phyloP scores from a whole-genome alignment of 2,329 filamentous ascomycete genomes.

The Alternaria sp. region DNA sequence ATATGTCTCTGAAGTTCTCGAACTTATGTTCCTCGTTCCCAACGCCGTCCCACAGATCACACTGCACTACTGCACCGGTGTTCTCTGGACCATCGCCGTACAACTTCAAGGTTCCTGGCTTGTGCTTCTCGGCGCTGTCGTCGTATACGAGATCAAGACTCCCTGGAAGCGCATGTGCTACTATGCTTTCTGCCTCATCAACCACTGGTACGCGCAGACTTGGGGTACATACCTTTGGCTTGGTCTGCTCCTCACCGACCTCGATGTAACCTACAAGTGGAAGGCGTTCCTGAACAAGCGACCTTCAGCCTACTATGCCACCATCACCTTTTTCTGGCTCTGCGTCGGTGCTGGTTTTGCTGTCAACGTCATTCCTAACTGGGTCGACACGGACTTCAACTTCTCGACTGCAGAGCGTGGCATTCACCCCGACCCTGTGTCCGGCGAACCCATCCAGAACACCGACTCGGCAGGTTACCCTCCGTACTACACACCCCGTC shows the following conservation, averaged over 20 bases:
- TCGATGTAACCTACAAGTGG: constrained; percentile 59
- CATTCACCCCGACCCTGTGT: constrained; percentile 54
- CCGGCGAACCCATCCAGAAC: constrained; percentile 50
- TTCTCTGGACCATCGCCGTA: constrained; percentile 61
- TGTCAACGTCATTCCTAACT: constrained; percentile 51
- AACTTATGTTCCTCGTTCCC: constrained; percentile 58
- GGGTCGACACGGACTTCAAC: constrained; percentile 44
- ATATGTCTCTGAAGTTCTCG: constrained; percentile 57
- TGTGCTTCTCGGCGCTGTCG: constrained; percentile 54
- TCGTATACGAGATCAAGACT: constrained; percentile 57
- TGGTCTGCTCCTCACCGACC: constrained; percentile 56
- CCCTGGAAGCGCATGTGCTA: constrained; percentile 59
- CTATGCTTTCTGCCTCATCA: constrained; percentile 55
- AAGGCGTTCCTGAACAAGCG: constrained; percentile 50
- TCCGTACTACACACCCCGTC: constrained; percentile 55
- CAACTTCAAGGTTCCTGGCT: constrained; percentile 59
- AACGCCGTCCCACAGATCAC: constrained; percentile 60
- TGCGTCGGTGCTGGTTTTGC: constrained; percentile 46
- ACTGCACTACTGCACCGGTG: constrained; percentile 60
- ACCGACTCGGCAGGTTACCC: constrained; percentile 52
- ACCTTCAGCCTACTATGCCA: constrained; percentile 49
- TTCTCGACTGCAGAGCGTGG: constrained; percentile 54
- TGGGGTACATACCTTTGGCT: constrained; percentile 60
- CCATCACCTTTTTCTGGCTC: constrained; percentile 44
- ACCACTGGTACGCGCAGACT: constrained; percentile 58